Base-by-base conservation (phyloP, 116 monocot genomes). In the Posidonia oceanica region DNA sequence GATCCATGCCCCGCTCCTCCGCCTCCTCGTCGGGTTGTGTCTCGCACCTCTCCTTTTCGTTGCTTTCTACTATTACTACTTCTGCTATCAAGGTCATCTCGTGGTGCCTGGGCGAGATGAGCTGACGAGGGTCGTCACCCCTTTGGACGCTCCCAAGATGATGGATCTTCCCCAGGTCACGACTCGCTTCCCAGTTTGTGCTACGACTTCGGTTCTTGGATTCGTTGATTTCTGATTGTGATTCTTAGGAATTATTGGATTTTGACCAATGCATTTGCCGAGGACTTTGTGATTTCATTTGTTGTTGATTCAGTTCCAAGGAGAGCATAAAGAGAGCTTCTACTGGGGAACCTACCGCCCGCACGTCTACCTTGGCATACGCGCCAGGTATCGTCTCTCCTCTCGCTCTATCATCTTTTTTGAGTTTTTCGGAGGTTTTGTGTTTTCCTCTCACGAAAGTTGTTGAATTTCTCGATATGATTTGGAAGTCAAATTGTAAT, bases 341-440 rank as follows among this genome's bases (percentile, higher is more conserved):
- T 96, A 96, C 39, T 96, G 96, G 96, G 96, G 96, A 36, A 96
- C 96, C 14, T 96, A 96, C 70, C 74, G 96, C 52, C 89, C 96
- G 5, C 84, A 96, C 39, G 83, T 87, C 11, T 96, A 96, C 58
- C 80, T 96, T 36, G 96, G 96, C 16, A 87, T 96, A 57, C 88
- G 91, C 54, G 88, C 96, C 3, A 88, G 96, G 96, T 96, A 51
- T 39, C 36, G 10, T 48, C 12, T 65, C 3, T 17, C 39, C 63
- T 23, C 37, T 62, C 37, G 15, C n/a, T 42, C 18, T 66, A 7
- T 10, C 18, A 8, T 42, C 18, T 3, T 39, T 16, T 40, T 65
- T 59, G 10, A 29, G 5, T 22, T 48, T 48, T 29, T 29, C 29
- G 48, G 48, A 48, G 7, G 48, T 48, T 7, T 0, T 0, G 44